Evolutionary conservation across 1,284 basidiomycete genomes (phyloP).

Genomic region (Ustilago hordei): DNA sequence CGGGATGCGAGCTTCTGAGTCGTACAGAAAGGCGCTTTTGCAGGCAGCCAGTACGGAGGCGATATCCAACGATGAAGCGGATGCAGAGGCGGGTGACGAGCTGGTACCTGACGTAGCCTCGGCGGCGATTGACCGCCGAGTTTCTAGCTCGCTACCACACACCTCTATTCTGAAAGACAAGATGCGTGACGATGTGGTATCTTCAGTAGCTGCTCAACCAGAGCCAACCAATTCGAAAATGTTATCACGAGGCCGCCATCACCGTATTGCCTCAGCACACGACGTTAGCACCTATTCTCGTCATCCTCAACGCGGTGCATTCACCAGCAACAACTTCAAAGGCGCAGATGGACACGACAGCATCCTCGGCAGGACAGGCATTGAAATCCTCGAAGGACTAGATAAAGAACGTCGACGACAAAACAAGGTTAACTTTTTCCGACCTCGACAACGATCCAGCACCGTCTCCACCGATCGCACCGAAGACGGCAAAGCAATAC

Average conservation of each 20-base stretch:
- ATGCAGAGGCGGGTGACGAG: constrained; percentile 9
- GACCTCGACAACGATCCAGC: constrained; percentile 27
- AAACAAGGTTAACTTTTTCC: constrained; percentile 21
- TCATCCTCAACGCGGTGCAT: constrained; percentile 12
- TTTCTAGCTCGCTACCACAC: constrained; percentile 51
- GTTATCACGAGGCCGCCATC: constrained; percentile 10
- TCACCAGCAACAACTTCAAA: background rate
- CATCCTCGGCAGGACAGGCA: constrained; percentile 48
- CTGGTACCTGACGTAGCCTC: background rate
- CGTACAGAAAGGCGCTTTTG: constrained; percentile 38
- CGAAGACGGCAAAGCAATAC: background rate
- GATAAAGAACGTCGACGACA: constrained; percentile 41
- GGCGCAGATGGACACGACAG: constrained; percentile 2
- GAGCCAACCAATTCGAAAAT: background rate
- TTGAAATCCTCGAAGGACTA: constrained; percentile 57
- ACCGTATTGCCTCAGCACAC: constrained; percentile 34
- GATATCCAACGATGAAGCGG: background rate
- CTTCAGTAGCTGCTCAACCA: background rate
- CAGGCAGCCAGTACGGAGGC: constrained; percentile 24
- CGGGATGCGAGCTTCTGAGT: constrained; percentile 45
- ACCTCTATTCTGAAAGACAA: constrained; percentile 15
- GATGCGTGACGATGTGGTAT: constrained; percentile 15
- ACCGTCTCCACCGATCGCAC: constrained; percentile 17
- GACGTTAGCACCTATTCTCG: constrained; percentile 22
- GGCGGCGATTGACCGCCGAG: background rate